Percentiles rank a stretch among this genome's conserved stretches.
phyloP scores from a whole-genome alignment of 441 rosid genomes.

The Bruguiera hainesii region DNA sequence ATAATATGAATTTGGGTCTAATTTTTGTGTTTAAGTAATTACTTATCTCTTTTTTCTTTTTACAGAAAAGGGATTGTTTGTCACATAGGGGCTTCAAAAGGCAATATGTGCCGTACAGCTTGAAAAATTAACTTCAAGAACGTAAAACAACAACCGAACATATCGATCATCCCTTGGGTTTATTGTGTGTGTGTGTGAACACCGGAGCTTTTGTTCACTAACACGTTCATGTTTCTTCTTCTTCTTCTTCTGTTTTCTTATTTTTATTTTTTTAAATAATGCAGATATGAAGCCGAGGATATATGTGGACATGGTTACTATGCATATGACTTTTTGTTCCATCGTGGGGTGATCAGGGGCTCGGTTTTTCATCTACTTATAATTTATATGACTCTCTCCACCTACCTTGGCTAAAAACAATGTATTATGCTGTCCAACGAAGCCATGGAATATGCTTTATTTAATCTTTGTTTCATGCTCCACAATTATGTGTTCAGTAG shows the following conservation, averaged over 20 bases:
- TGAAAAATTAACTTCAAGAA: neutral
- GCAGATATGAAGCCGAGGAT: constrained; percentile 50
- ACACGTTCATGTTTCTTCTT: neutral
- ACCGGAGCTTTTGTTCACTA: constrained; percentile 13
- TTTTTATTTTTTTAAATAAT: constrained; percentile 19
- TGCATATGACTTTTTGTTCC: constrained; percentile 1
- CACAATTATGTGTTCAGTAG: no score
- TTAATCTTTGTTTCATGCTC: neutral
- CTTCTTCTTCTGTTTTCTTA: neutral
- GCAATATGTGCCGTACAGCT: neutral
- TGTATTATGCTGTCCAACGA: neutral
- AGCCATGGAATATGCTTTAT: constrained; percentile 16
- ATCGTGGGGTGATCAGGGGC: constrained; percentile 13
- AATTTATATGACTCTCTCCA: constrained; percentile 2
- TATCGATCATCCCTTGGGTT: neutral
- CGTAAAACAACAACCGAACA: no score
- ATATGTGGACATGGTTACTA: constrained; percentile 6
- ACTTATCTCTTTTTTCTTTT: no score
- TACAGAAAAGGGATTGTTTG: neutral
- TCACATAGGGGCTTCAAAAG: constrained; percentile 2
- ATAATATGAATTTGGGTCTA: no score
- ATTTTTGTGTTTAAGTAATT: no score
- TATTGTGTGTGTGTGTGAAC: constrained; percentile 22
- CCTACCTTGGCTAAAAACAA: neutral
- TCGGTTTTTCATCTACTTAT: constrained; percentile 8